Evolutionary conservation across 1,284 basidiomycete genomes (phyloP), one percentile per base, ranked within the genome.

Genomic region (Polyporus tsugae): DNA sequence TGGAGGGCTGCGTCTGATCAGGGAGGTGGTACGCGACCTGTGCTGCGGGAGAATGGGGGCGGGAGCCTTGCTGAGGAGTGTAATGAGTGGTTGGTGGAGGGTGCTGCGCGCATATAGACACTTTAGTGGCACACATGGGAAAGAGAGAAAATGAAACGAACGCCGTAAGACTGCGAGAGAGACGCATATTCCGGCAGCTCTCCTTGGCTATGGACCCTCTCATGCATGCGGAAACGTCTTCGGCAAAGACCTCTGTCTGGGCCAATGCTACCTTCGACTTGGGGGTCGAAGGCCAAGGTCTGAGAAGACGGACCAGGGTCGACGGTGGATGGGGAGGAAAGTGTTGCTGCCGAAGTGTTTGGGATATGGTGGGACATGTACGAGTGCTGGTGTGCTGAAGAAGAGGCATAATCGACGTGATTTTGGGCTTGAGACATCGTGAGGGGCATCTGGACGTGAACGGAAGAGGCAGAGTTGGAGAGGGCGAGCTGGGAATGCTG

Each of bases 221-320:
- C 66, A 17, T 53, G 62, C 4, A 64, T 65, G 81, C 82, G 79
- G 81, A 82, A 77, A 59, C 82, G 85, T 58, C 86, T 81, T 63
- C 87, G 84, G 55, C 84, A 83, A 52, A 82, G 74, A 64, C 83
- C 79, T 70, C 88, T 84, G 72, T 79, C 80, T 52, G 90, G 89
- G 0, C 89, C 89, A 70, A 87, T 84, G 78, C 82, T 87, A 44
- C 86, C 80, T 22, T 86, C 81, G 60, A 88, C 79, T 78, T 86
- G 87, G 44, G 72, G 78, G 36, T 77, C 76, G 69, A 76, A 77
- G 17, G 81, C 72, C 71, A 81, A 72, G 29, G 68, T 63, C 63
- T 77, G 78, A 11, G 76, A 65, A 3, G 77, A 75, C 4, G 80
- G 72, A 0, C 74, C 75, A 58, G 80, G 72, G 4, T 81, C 74